Base-by-base conservation (phyloP, 2,329 filamentous ascomycete genomes). In the Beauveria medogensis region DNA sequence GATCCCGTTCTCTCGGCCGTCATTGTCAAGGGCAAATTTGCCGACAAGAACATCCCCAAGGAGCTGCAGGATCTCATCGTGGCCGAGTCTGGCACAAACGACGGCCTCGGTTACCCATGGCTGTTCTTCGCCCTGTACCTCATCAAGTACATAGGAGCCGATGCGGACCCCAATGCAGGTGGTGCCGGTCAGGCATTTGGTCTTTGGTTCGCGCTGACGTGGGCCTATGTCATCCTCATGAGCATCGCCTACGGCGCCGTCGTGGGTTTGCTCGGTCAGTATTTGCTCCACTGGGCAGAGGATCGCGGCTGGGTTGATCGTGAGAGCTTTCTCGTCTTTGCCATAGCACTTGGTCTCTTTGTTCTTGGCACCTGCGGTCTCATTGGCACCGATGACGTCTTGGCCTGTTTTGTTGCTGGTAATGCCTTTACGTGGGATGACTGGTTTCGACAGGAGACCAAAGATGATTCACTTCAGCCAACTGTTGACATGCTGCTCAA, bases 401-500 rank as follows among this genome's bases (percentile, higher is more conserved):
- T 97, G 7, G 92, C 92, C 1, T 96, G 91, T 75, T 97, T 97
- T 70, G 87, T 96, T 67, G 92, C 92, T 2, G 92, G 92, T 1
- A 96, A 96, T 69, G 84, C 84, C 1, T 96, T 97, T 66, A 96
- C 91, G 0, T 93, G 91, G 86, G 92, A 96, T 70, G 91, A 96
- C 73, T 95, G 91, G 91, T 97, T 96, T 74, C 88, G 92, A 0
- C 78, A 93, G 1, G 90, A 95, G 72, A 97, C 92, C 0, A 78
- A 88, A 67, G 92, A 96, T 66, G 93, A 97, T 69, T 92, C 90
- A 2, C 81, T 97, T n/a, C 92, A 97, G 70, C 92, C 92, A 0
- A 96, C 92, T 0, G 89, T 97, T 51, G 92, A 97, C 71, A 96
- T 96, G 91, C 80, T 97, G 2, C 86, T 97, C 61, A 97, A 97